Conservation (phyloP, 768 basidiomycete genomes). For the Xerocomellus chrysenteron region DNA sequence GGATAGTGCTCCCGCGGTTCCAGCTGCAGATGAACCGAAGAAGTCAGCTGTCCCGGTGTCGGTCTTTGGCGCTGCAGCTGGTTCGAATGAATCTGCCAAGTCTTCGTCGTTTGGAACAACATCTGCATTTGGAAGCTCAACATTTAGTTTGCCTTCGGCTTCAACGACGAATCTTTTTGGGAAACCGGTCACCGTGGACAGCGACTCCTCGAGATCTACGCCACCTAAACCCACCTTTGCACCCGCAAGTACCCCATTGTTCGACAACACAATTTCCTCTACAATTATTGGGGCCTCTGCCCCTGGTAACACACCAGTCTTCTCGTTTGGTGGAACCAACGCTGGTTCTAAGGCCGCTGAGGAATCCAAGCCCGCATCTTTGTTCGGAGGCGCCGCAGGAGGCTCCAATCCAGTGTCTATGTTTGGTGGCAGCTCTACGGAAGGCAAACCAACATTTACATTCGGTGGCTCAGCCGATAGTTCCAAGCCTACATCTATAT, state of each 20-base stretch:
- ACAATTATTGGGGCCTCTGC: conserved; percentile 17
- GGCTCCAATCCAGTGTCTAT: background rate
- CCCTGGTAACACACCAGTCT: conserved; percentile 9
- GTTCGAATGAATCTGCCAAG: conserved; percentile 25
- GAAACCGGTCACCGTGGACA: conserved; percentile 11
- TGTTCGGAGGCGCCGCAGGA: conserved; percentile 16
- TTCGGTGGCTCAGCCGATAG: conserved; percentile 12
- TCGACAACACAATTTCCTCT: conserved; percentile 16
- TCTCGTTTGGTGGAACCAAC: conserved; percentile 21
- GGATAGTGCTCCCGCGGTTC: conserved; percentile 21
- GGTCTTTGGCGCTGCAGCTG: conserved; percentile 11
- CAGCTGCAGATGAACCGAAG: conserved; percentile 22
- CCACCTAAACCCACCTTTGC: conserved; percentile 16
- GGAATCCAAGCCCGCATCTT: conserved; percentile 13
- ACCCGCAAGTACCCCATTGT: conserved; percentile 13
- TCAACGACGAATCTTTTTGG: conserved; percentile 14
- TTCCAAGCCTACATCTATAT: conserved; percentile 13
- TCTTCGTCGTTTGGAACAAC: conserved; percentile 17
- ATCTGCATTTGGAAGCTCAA: conserved; percentile 24
- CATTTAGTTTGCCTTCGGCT: conserved; percentile 12
- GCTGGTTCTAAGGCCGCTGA: conserved; percentile 16
- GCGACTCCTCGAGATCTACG: conserved; percentile 22
- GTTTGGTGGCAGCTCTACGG: conserved; percentile 6
- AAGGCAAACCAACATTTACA: conserved; percentile 15
- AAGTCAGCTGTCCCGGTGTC: conserved; percentile 27